Conservation (phyloP, 805 yeast species). For the Cyberlindnera bimundalis region DNA sequence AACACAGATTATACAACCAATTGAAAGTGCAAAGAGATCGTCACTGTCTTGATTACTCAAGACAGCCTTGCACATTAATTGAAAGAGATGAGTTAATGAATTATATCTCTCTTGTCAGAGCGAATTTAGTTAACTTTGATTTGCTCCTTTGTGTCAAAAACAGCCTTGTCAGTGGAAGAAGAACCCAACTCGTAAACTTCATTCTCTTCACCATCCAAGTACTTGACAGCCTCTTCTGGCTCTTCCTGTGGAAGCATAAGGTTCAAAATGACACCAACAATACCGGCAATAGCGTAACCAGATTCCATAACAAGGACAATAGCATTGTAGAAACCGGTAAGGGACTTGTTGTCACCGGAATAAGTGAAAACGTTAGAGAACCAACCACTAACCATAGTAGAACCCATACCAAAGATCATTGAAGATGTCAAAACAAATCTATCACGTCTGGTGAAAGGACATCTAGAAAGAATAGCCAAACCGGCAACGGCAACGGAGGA, state of each 20-base stretch:
- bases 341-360: constrained; percentile 49
- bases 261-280: constrained; percentile 59
- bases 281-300: constrained; percentile 68
- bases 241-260: constrained; percentile 58
- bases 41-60: not conserved
- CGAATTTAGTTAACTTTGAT: too few species aligned
- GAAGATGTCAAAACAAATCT: constrained; percentile 66
- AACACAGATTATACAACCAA: not conserved
- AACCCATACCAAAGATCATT: constrained; percentile 62
- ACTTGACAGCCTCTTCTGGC: constrained; percentile 30
- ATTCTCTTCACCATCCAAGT: constrained; percentile 18
- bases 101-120: too few species aligned
- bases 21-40: not conserved
- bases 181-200: constrained; percentile 18
- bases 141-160: too few species aligned
- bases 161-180: constrained; percentile 5
- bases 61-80: not conserved
- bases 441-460: constrained; percentile 63
- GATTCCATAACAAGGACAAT: constrained; percentile 67
- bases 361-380: constrained; percentile 64
- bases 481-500: constrained; percentile 77
- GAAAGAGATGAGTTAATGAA: not conserved
- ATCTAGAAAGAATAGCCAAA: constrained; percentile 54
- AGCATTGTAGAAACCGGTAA: constrained; percentile 63
- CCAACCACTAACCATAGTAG: constrained; percentile 64